Evolutionary conservation across 164 flowering plant species (phyloP).

Genomic region (Vitis rotundifolia): DNA sequence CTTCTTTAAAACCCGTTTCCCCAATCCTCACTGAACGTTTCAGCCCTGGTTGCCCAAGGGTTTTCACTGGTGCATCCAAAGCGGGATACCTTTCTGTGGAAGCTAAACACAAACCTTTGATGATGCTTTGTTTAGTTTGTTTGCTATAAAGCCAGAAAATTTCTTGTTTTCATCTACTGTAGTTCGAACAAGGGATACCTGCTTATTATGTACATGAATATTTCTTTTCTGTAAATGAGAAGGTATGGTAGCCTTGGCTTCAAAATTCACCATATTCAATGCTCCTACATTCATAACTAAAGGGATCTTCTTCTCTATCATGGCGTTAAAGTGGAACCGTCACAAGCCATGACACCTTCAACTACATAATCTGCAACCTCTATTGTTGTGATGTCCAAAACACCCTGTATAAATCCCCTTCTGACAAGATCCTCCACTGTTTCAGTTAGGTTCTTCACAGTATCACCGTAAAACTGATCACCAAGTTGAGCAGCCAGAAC

Average conservation of each 20-base stretch:
- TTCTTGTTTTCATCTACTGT: slow-evolving; percentile 78
- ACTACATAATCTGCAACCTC: slow-evolving; percentile 92
- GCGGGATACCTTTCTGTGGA: slow-evolving; percentile 88
- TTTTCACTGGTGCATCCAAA: slow-evolving; percentile 86
- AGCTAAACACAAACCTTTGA: slow-evolving; percentile 74
- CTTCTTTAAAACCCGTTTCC: too few species aligned
- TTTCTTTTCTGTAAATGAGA: slow-evolving; percentile 55
- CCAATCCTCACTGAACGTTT: too few species aligned
- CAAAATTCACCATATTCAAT: slow-evolving; percentile 95
- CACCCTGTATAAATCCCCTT: slow-evolving; percentile 90
- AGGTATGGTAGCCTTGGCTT: slow-evolving; percentile 75
- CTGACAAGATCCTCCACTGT: slow-evolving; percentile 75
- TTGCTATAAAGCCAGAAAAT: slow-evolving; percentile 82
- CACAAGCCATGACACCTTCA: slow-evolving; percentile 98
- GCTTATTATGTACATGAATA: slow-evolving; percentile 73
- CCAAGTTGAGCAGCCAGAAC: too few species aligned
- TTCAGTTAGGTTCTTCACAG: too few species aligned
- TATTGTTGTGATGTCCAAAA: slow-evolving; percentile 91
- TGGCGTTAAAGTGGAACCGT: slow-evolving; percentile 80
- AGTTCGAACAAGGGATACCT: slow-evolving; percentile 93
- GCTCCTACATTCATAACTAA: slow-evolving; percentile 87
- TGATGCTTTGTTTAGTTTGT: slow-evolving; percentile 71
- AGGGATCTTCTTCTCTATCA: slow-evolving; percentile 74
- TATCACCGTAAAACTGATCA: too few species aligned
- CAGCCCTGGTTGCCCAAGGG: slow-evolving; percentile 29